Conservation (phyloP, 2,329 filamentous ascomycete genomes). For the Aspergillus uvarum region DNA sequence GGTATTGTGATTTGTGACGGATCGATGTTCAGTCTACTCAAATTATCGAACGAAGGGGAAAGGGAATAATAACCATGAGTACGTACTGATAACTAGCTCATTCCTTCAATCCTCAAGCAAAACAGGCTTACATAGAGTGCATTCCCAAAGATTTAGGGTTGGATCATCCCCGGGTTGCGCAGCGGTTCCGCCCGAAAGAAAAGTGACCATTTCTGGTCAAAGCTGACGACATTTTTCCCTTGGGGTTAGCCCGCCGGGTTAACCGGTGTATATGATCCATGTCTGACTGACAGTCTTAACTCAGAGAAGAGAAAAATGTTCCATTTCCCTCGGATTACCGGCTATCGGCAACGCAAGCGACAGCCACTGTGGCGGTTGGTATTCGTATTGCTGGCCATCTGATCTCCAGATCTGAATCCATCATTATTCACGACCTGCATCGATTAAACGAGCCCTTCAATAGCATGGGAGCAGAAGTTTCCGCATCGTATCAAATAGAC, state of each 20-base stretch:
- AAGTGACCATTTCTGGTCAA: slow-evolving; percentile 16
- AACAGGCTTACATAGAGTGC: not conserved
- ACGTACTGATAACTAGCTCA: not conserved
- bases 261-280: slow-evolving; percentile 3
- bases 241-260: slow-evolving; percentile 8
- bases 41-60: not conserved
- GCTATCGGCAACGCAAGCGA: slow-evolving; percentile 3
- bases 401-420: slow-evolving; percentile 5
- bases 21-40: not conserved
- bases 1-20: not conserved
- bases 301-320: not conserved
- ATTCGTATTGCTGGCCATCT: slow-evolving; percentile 15
- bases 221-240: slow-evolving; percentile 16
- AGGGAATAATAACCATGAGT: not conserved
- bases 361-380: slow-evolving; percentile 16
- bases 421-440: not conserved
- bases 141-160: slow-evolving; percentile 12
- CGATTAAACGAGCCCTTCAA: too few relatives aligned
- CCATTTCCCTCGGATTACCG: slow-evolving; percentile 1
- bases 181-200: slow-evolving; percentile 21
- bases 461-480: not conserved
- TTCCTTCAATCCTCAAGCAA: not conserved
- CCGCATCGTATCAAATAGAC: not conserved
- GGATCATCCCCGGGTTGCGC: slow-evolving; percentile 15
- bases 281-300: not conserved